phyloP scores from a whole-genome alignment of 371 early-diverging fungal species.

The Lichtheimia hyalospora region DNA sequence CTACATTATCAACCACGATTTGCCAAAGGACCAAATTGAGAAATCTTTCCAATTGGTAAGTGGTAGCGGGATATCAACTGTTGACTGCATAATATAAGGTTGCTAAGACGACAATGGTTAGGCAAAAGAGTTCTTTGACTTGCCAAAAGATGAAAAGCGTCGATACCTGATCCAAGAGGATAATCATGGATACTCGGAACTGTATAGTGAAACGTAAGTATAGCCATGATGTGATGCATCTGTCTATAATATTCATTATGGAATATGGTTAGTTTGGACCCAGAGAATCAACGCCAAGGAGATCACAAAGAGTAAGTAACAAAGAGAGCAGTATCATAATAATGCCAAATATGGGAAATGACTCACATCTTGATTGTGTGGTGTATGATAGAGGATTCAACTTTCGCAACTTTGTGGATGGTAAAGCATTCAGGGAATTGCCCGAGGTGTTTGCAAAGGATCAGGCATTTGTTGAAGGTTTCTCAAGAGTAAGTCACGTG shows the following conservation, averaged over 20 bases:
- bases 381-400: conserved; percentile 53
- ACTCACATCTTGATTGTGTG: too few relatives aligned
- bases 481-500: conserved; percentile 34
- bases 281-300: conserved; percentile 54
- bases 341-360: too few relatives aligned
- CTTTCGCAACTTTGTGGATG: conserved; percentile 48
- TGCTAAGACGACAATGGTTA: conserved; percentile 2
- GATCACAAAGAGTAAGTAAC: conserved; percentile 65
- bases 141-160: conserved; percentile 37
- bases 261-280: conserved; percentile 42
- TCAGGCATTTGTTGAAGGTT: conserved; percentile 24
- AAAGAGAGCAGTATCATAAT: neutral
- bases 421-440: conserved; percentile 37
- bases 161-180: conserved; percentile 29
- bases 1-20: conserved; percentile 60
- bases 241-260: neutral
- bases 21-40: conserved; percentile 46
- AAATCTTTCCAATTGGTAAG: conserved; percentile 43
- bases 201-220: conserved; percentile 43
- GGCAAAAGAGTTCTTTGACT: conserved; percentile 52
- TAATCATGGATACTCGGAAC: conserved; percentile 46
- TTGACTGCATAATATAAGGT: too few relatives aligned
- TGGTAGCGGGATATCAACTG: too few relatives aligned
- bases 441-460: conserved; percentile 37
- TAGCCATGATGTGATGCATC: neutral